A percentile compares a stretch with the other conserved stretches of the same genome.
Evolutionary conservation across 768 basidiomycete genomes (phyloP).

Genomic region (Dentipellis sp.): DNA sequence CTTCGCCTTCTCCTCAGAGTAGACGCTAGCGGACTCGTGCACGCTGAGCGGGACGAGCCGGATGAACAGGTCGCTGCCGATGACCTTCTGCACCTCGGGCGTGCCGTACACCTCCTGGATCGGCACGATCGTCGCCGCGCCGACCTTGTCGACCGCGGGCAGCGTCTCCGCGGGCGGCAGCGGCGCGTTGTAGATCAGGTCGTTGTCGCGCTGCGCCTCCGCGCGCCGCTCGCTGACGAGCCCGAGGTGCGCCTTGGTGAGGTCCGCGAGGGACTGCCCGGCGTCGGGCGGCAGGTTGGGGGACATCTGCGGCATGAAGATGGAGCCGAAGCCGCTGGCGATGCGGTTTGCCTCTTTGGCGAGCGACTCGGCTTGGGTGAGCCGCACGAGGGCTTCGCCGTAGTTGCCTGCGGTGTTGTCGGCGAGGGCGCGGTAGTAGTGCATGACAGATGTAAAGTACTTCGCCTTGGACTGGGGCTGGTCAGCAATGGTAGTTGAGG

Average conservation of each 20-base stretch:
- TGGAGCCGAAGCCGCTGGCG: slow-evolving; percentile 57
- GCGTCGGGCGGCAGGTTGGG: slow-evolving; percentile 86
- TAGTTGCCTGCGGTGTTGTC: slow-evolving; percentile 73
- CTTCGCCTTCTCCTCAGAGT: slow-evolving; percentile 99
- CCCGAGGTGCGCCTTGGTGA: slow-evolving; percentile 74
- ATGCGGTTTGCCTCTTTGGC: slow-evolving; percentile 78
- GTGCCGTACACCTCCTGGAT: slow-evolving; percentile 93
- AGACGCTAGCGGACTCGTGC: slow-evolving; percentile 92
- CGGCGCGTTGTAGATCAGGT: slow-evolving; percentile 93
- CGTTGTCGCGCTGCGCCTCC: slow-evolving; percentile 84
- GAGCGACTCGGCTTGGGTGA: slow-evolving; percentile 62
- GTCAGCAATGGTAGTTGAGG: not conserved
- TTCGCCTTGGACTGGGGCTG: slow-evolving; percentile 78
- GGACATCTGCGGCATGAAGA: slow-evolving; percentile 63
- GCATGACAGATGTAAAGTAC: slow-evolving; percentile 76
- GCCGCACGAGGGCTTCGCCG: slow-evolving; percentile 78
- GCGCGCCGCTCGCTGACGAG: slow-evolving; percentile 66
- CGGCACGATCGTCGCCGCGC: slow-evolving; percentile 74
- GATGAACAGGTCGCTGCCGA: slow-evolving; percentile 86
- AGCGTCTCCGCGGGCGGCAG: slow-evolving; percentile 73
- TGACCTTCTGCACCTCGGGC: slow-evolving; percentile 88
- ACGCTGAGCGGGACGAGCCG: slow-evolving; percentile 87
- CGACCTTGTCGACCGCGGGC: slow-evolving; percentile 72
- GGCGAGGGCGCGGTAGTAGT: slow-evolving; percentile 78
- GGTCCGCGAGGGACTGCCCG: slow-evolving; percentile 66